These are phyloP conservation scores for Scheffersomyces coipomensis DNA, from an alignment of 805 yeast species.

Conservation along the genomic window DNA sequence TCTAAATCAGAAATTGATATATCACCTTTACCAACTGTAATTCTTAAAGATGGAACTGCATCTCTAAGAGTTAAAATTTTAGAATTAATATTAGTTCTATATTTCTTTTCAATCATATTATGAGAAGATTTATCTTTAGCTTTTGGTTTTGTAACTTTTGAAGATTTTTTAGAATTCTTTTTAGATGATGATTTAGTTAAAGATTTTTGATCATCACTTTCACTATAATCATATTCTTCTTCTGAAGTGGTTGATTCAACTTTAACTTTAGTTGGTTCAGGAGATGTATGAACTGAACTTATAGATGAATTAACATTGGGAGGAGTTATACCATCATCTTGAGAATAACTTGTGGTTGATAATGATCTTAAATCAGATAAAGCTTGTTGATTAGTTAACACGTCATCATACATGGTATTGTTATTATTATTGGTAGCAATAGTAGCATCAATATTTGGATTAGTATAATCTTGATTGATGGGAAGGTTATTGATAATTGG, in stretches of 20 bases:
- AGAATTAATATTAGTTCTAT: constrained; percentile 73
- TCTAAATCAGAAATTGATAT: constrained; percentile 51
- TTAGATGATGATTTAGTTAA: neutral
- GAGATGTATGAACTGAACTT: constrained; percentile 14
- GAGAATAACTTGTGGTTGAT: constrained; percentile 6
- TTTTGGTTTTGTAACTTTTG: constrained; percentile 42
- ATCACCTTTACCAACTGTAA: constrained; percentile 52
- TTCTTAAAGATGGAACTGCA: constrained; percentile 74
- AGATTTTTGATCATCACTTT: constrained; percentile 1
- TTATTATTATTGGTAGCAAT: neutral
- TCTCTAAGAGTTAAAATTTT: constrained; percentile 68
- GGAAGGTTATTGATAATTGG: neutral
- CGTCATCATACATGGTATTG: neutral
- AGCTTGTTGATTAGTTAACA: neutral
- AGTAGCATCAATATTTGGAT: constrained; percentile 4
- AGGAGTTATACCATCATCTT: constrained; percentile 2
- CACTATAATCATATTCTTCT: constrained; percentile 2
- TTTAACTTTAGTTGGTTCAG: constrained; percentile 10
- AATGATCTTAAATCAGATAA: constrained; percentile 2
- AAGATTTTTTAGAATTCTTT: constrained; percentile 3
- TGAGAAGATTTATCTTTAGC: constrained; percentile 64
- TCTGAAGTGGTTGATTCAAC: neutral
- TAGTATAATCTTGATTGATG: constrained; percentile 3
- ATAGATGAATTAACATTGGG: constrained; percentile 6
- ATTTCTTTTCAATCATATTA: constrained; percentile 78